A percentile compares a stretch with the other conserved stretches of the same genome.
These are phyloP conservation scores for Phalaenopsis equestris DNA, from an alignment of 106 monocot genomes.

Conservation along the genomic window DNA sequence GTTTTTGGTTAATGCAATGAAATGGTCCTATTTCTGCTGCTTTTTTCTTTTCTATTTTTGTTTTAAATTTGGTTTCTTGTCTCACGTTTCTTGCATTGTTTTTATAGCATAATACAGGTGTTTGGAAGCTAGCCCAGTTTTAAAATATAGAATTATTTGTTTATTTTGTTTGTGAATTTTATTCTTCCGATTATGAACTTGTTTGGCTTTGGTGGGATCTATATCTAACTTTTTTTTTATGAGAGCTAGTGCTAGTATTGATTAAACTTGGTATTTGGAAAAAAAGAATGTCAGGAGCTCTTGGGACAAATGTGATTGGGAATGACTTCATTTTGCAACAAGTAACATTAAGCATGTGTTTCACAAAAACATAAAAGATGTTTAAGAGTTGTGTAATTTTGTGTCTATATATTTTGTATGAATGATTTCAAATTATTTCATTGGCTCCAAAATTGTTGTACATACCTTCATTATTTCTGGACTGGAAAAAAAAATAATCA, in stretches of 20 bases:
- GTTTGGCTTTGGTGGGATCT: not conserved
- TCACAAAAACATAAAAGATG: too few relatives aligned
- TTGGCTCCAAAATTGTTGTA: too few relatives aligned
- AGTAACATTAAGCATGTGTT: too few relatives aligned
- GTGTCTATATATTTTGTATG: too few relatives aligned
- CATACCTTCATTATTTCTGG: too few relatives aligned
- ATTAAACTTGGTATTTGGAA: not conserved
- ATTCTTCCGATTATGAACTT: not conserved
- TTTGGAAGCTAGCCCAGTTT: not conserved
- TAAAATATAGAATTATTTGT: too few relatives aligned
- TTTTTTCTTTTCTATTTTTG: not conserved
- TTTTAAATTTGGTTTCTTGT: not conserved
- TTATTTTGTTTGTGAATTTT: not conserved
- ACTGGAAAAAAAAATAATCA: not conserved
- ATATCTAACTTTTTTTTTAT: not conserved
- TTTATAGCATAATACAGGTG: not conserved
- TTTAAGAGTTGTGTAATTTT: too few relatives aligned
- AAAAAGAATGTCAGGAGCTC: not conserved
- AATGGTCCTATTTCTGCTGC: not conserved
- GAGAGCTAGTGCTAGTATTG: not conserved
- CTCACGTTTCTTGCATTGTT: not conserved
- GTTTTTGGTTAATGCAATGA: not conserved
- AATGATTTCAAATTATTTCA: too few relatives aligned
- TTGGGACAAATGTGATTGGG: not conserved
- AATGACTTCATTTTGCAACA: too few relatives aligned